Conservation (phyloP, 139 green algal genomes). For the Auxenochlorella pyrenoidosa region DNA sequence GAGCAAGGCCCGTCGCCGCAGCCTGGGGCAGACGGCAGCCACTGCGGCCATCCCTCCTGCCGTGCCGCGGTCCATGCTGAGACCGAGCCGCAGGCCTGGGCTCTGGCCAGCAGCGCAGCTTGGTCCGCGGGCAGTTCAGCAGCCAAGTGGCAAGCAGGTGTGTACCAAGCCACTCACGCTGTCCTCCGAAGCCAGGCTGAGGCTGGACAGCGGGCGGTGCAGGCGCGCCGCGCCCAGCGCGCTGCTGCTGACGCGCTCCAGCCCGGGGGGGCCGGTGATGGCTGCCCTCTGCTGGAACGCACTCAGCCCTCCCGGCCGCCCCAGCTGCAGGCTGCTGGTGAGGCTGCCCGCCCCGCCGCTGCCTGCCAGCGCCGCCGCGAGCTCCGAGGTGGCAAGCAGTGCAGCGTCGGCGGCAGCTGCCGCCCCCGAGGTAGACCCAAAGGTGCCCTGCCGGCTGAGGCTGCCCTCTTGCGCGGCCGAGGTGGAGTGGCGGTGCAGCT, state of each 20-base stretch:
- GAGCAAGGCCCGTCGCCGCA: no score
- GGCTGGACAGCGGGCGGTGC: background rate
- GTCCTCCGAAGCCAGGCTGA: constrained; percentile 6
- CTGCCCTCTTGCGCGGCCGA: background rate
- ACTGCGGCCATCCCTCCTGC: no score
- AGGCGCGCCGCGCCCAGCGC: background rate
- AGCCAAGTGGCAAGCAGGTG: background rate
- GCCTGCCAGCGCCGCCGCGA: background rate
- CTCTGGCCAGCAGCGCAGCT: no score
- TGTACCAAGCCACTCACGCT: background rate
- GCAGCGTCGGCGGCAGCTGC: background rate
- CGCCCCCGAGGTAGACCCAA: background rate
- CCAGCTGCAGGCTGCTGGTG: background rate
- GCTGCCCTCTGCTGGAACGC: no score
- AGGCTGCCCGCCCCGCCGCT: background rate
- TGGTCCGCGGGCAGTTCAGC: no score
- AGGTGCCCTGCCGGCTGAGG: constrained; percentile 25
- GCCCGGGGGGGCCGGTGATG: background rate
- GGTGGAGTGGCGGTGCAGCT: constrained; percentile 14
- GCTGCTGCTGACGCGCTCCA: background rate
- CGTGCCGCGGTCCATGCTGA: background rate
- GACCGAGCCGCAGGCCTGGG: background rate
- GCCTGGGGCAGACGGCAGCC: no score
- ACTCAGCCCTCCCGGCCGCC: background rate
- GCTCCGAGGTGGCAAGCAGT: background rate